A percentile compares a stretch with the other conserved stretches of the same genome.
These are phyloP conservation scores for Acanthamoeba royreba DNA, from an alignment of 208 protist genomes.

Conservation along the genomic window DNA sequence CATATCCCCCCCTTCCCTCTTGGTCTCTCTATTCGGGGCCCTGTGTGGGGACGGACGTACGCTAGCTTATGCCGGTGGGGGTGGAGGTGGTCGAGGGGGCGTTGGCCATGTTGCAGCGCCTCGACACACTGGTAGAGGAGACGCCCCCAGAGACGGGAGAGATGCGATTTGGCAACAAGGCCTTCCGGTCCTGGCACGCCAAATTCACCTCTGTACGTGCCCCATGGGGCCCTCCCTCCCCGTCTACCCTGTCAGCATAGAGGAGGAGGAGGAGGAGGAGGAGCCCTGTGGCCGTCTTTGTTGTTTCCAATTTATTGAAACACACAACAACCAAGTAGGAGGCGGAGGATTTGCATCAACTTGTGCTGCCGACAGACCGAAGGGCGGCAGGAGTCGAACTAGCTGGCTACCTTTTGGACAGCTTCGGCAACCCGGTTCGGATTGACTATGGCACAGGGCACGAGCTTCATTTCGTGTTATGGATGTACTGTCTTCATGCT, in stretches of 20 bases:
- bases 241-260: too few relatives aligned
- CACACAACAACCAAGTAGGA: background rate
- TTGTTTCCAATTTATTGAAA: background rate
- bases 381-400: background rate
- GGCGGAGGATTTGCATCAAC: background rate
- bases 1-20: background rate
- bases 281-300: too few relatives aligned
- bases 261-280: too few relatives aligned
- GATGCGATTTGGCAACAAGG: conserved; percentile 58
- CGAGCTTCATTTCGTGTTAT: conserved; percentile 95
- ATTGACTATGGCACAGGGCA: conserved; percentile 99
- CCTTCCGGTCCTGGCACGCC: conserved; percentile 48
- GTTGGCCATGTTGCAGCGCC: background rate
- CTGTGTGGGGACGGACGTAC: background rate
- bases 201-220: background rate
- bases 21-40: background rate
- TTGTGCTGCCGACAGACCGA: background rate
- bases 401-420: conserved; percentile 86
- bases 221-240: background rate
- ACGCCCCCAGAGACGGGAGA: background rate
- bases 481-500: conserved; percentile 79
- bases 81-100: background rate
- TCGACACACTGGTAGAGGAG: conserved; percentile 52
- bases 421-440: conserved; percentile 93
- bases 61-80: background rate